phyloP scores from a whole-genome alignment of 208 protist genomes.

The Crithidia fasciculata region DNA sequence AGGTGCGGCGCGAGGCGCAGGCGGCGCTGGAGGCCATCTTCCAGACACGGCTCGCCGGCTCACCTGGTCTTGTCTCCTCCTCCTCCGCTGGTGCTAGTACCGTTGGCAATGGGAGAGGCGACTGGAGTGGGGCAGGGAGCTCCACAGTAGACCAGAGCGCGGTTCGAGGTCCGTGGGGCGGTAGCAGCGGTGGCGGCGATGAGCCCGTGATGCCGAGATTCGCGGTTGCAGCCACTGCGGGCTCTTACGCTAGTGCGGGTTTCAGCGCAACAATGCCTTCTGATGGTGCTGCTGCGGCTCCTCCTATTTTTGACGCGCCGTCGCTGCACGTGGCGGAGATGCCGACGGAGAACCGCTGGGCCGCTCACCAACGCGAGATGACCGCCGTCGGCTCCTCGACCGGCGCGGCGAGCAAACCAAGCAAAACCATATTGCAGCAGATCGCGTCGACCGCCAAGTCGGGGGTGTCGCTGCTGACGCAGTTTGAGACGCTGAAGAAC shows the following conservation, averaged over 20 bases:
- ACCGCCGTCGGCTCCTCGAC: neutral
- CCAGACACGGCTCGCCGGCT: conserved; percentile 13
- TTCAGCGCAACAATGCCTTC: no score
- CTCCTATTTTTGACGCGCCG: neutral
- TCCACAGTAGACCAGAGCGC: neutral
- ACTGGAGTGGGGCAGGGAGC: conserved; percentile 19
- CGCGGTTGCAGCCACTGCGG: no score
- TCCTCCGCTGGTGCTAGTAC: neutral
- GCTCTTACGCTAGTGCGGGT: no score
- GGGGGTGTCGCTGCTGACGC: conserved; percentile 14
- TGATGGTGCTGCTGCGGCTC: no score
- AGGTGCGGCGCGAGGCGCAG: conserved; percentile 55
- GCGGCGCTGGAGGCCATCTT: conserved; percentile 62
- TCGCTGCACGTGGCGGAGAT: conserved; percentile 43
- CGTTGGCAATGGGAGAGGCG: conserved; percentile 1
- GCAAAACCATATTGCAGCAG: conserved; percentile 34
- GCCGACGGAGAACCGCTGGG: conserved; percentile 54
- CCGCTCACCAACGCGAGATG: conserved; percentile 41
- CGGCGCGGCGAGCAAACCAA: neutral
- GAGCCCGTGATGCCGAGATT: conserved; percentile 9
- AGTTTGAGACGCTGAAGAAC: conserved; percentile 28
- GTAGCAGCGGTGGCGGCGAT: neutral
- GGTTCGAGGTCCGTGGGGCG: conserved; percentile 3
- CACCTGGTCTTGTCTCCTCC: neutral
- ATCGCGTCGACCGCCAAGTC: conserved; percentile 32